Evolutionary conservation across 2,329 filamentous ascomycete genomes (phyloP).

Genomic region (Paecilomyces fulvus): DNA sequence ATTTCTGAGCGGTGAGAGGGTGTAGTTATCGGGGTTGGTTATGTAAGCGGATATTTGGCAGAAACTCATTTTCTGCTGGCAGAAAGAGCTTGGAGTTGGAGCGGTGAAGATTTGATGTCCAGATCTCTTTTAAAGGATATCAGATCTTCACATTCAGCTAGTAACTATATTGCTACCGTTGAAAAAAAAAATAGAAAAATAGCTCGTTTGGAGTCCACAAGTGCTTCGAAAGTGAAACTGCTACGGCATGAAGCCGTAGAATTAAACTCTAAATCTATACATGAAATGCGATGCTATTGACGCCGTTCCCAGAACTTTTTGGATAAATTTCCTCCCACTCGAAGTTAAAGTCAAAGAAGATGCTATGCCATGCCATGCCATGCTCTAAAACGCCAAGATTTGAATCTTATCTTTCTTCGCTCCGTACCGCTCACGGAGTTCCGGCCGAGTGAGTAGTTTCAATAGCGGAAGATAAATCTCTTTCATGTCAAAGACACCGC

Average conservation of each 20-base stretch:
- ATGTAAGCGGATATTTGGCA: background rate
- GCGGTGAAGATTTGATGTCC: no score
- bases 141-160: background rate
- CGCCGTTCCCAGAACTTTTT: background rate
- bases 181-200: no score
- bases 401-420: slow-evolving; percentile 46
- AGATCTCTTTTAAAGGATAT: background rate
- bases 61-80: no score
- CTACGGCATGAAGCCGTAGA: background rate
- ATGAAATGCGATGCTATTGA: background rate
- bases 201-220: no score
- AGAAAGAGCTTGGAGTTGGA: no score
- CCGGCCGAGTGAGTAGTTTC: slow-evolving; percentile 60
- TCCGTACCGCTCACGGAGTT: slow-evolving; percentile 63
- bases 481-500: slow-evolving; percentile 89
- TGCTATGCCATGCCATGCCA: background rate
- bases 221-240: background rate
- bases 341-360: background rate
- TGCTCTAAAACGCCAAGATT: slow-evolving; percentile 40
- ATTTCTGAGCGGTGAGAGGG: background rate
- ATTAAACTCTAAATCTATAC: background rate
- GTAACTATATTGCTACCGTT: background rate
- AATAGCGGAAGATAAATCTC: slow-evolving; percentile 78
- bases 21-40: background rate
- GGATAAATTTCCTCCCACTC: background rate